Conservation (phyloP, 306 rosid genomes). For the Inga laurina region DNA sequence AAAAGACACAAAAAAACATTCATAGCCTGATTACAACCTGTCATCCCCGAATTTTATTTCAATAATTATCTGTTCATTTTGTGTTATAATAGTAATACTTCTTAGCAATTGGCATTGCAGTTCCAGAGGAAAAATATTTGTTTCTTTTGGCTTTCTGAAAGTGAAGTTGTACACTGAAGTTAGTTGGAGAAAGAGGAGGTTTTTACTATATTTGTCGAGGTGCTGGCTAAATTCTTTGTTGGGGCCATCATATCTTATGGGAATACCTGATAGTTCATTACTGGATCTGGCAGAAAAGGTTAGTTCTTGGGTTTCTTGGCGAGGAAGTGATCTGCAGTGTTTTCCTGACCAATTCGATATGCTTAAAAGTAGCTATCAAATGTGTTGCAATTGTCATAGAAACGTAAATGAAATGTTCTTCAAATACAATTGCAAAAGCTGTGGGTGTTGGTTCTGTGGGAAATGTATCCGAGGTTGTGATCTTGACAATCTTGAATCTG, state of each 20-base stretch:
- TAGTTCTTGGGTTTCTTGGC: constrained; percentile 69
- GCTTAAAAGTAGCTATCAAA: constrained; percentile 48
- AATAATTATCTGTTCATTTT: constrained; percentile 37
- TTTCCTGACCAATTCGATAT: constrained; percentile 53
- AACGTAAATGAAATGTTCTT: constrained; percentile 35
- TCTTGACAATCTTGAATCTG: constrained; percentile 40
- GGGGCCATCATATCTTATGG: constrained; percentile 62
- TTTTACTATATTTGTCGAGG: constrained; percentile 26
- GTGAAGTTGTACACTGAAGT: constrained; percentile 31
- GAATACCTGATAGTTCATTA: constrained; percentile 87
- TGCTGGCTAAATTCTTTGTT: constrained; percentile 42
- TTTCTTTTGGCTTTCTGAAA: constrained; percentile 40
- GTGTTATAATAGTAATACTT: constrained; percentile 17
- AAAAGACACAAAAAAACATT: constrained; percentile 30
- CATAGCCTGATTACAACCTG: constrained; percentile 30
- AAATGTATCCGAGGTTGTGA: constrained; percentile 62
- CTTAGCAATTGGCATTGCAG: constrained; percentile 39
- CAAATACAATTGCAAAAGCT: constrained; percentile 63
- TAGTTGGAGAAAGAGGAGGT: constrained; percentile 43
- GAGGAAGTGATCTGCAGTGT: constrained; percentile 40
- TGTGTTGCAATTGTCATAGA: constrained; percentile 70
- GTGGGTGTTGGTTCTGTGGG: constrained; percentile 74
- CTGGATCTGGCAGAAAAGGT: constrained; percentile 70
- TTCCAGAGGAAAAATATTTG: constrained; percentile 39
- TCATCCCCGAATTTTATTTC: constrained; percentile 56